Base-by-base conservation (phyloP, 2,329 filamentous ascomycete species). In the Hymenoscyphus fructigenus region DNA sequence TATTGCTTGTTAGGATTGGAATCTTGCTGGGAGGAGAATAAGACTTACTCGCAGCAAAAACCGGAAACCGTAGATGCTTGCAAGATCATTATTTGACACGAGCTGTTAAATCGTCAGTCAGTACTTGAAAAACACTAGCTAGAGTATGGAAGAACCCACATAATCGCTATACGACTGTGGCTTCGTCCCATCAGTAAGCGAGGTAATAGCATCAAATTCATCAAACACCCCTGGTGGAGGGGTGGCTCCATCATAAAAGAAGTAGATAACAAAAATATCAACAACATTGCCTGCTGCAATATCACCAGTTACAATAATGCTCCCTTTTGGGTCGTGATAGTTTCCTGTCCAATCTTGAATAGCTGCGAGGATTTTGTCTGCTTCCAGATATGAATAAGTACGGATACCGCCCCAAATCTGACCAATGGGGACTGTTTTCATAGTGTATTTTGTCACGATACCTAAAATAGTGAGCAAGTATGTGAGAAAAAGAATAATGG, bases 291-390 rank as follows among this genome's bases (percentile, higher is more conserved):
- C 67, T 3, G 72, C 32, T 17, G 70, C 57, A 4, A 71, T 65
- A 15, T 72, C 23, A 2, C 69, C 67, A 1, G 72, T 72, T 17
- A 74, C 56, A 50, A 78, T 76, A 36, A 78, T 70, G 20, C 73
- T 74, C 1, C 74, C 73, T 60, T 74, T 74, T 15, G 70, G 68
- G n/a, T 79, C 67, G 0, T 79, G 76, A 71, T 86, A 85, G 73
- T 88, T 78, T 68, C 83, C 79, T 5, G 84, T 85, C 69, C 87
- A 87, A 73, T 86, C 82, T 26, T 81, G 79, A 3, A 83, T 75
- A 0, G 83, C 83, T 2, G 75, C 74, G 14, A 85, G 76, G 1
- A 88, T 17, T 36, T 72, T 69, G 10, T 73, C 69, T 0, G 71
- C 69, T 29, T 77, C 66, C 9, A 56, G 66, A 3, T 57, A 64